Percentiles rank a stretch among this genome's conserved stretches.
These are phyloP conservation scores for Saccharomycopsis olivae DNA, from an alignment of 805 yeast genomes.

Conservation along the genomic window DNA sequence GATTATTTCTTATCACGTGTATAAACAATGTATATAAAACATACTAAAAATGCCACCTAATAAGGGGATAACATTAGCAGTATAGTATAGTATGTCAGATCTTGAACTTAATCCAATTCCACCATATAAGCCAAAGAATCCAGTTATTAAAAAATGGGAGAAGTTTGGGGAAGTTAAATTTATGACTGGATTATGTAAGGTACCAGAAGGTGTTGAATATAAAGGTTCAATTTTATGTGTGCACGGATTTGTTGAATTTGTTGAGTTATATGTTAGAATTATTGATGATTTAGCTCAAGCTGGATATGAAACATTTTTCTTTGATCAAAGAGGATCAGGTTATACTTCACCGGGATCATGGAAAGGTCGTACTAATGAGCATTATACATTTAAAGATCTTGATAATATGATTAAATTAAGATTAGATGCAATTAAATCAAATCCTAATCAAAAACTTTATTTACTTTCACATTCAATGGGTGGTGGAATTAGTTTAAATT, in stretches of 20 bases:
- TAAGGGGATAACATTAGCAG: no score
- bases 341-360: conserved; percentile 43
- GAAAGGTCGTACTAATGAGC: conserved; percentile 49
- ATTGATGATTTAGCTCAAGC: conserved; percentile 39
- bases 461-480: conserved; percentile 76
- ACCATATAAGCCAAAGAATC: not conserved
- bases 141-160: not conserved
- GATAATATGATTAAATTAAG: conserved; percentile 40
- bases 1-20: no score
- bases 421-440: conserved; percentile 21
- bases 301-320: conserved; percentile 60
- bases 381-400: conserved; percentile 46
- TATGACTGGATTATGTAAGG: conserved; percentile 18
- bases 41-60: no score
- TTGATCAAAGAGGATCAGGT: conserved; percentile 73
- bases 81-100: no score
- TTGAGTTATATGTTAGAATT: conserved; percentile 36
- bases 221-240: conserved; percentile 50
- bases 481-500: conserved; percentile 59
- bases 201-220: conserved; percentile 25
- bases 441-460: conserved; percentile 31
- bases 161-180: conserved; percentile 6
- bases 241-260: conserved; percentile 65
- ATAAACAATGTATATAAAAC: no score
- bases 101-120: no score